Percentiles rank a stretch among this genome's conserved stretches.
These are phyloP conservation scores for Raddia distichophylla DNA, from an alignment of 176 grass and related monocot species.

Conservation along the genomic window DNA sequence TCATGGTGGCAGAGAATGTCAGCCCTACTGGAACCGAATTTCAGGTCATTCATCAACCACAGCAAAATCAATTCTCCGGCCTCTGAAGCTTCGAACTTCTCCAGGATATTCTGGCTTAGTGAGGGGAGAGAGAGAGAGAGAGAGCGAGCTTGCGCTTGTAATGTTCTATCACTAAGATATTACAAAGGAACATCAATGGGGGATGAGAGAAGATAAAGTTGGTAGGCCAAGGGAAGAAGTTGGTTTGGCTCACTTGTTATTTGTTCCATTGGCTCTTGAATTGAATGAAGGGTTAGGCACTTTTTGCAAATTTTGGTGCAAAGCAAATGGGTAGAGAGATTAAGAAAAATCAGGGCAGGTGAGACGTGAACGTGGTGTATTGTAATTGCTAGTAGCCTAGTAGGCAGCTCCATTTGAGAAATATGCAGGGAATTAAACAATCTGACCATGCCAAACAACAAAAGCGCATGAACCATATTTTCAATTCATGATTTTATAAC, in stretches of 20 bases:
- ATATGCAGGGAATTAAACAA: conserved; percentile 36
- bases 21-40: conserved; percentile 57
- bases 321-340: neutral
- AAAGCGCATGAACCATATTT: neutral
- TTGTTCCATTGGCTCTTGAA: conserved; percentile 56
- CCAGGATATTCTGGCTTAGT: conserved; percentile 29
- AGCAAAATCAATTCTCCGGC: conserved; percentile 59
- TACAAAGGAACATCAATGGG: conserved; percentile 35
- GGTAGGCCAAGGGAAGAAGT: conserved; percentile 11
- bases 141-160: conserved; percentile 4
- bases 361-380: conserved; percentile 46
- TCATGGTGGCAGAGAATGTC: conserved; percentile 38
- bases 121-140: neutral
- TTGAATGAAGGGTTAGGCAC: conserved; percentile 41
- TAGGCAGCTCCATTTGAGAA: conserved; percentile 37
- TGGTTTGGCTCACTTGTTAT: conserved; percentile 33
- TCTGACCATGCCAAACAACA: conserved; percentile 17
- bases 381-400: conserved; percentile 7
- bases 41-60: conserved; percentile 44
- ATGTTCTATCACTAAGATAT: conserved; percentile 43
- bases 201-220: conserved; percentile 4
- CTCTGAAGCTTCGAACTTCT: conserved; percentile 38
- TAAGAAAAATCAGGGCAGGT: conserved; percentile 19
- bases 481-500: conserved; percentile 19
- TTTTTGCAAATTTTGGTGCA: no score